Evolutionary conservation across 2,329 filamentous ascomycete genomes (phyloP).

Genomic region (Cryphonectria parasitica): DNA sequence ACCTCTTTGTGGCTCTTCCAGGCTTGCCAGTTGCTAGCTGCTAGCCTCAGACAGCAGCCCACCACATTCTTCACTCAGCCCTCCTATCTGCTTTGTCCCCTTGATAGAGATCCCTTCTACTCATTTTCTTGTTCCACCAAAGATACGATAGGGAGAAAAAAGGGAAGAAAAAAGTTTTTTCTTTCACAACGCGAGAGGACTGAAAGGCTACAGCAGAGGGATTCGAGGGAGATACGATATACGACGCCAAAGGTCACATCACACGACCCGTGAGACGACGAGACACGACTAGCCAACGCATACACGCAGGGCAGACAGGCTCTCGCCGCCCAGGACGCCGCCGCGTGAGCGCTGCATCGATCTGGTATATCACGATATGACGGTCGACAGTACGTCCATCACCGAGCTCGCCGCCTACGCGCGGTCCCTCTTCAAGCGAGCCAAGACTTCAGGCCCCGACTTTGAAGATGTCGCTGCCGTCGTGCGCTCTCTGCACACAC

Average conservation of each 20-base stretch:
- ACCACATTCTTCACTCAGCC: conserved; percentile 18
- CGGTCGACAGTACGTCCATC: conserved; percentile 45
- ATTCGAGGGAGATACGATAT: neutral
- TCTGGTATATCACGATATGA: conserved; percentile 35
- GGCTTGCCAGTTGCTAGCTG: neutral
- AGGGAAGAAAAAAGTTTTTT: neutral
- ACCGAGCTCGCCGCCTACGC: conserved; percentile 60
- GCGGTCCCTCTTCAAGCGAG: conserved; percentile 58
- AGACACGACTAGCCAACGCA: conserved; percentile 2
- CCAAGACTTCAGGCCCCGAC: conserved; percentile 51
- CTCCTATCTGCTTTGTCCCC: neutral
- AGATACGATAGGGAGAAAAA: neutral
- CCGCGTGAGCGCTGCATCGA: neutral
- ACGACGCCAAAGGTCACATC: neutral
- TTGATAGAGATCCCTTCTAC: neutral
- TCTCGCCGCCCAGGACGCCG: conserved; percentile 15
- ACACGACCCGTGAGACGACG: conserved; percentile 4
- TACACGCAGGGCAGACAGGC: conserved; percentile 16
- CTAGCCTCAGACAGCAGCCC: conserved; percentile 16
- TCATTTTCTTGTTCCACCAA: neutral
- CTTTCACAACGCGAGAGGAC: neutral
- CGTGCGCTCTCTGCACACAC: conserved; percentile 58
- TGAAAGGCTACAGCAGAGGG: neutral
- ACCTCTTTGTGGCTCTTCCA: conserved; percentile 2
- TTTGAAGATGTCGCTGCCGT: conserved; percentile 55